Conservation (phyloP, 1,284 basidiomycete species). For the Ganoderma boninense region DNA sequence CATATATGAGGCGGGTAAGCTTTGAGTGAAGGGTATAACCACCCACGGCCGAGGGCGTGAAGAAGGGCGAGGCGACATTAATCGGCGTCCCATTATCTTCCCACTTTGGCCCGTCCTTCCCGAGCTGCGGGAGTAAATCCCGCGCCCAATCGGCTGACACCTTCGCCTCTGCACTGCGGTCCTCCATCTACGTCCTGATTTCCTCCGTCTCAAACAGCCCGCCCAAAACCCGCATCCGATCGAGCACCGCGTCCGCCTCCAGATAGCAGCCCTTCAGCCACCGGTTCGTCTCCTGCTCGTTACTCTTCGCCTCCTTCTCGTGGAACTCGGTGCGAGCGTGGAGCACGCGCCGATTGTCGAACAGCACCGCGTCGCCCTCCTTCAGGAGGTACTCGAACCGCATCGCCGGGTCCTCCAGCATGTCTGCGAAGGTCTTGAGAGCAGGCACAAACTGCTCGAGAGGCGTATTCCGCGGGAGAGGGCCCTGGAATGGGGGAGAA, state of each 20-base stretch:
- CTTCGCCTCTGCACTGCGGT: no score
- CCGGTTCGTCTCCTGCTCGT: conserved; percentile 62
- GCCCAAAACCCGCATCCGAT: conserved; percentile 54
- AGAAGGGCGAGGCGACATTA: no score
- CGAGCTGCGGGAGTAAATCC: no score
- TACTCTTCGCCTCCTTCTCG: conserved; percentile 34
- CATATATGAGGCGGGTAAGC: not conserved
- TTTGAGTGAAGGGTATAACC: not conserved
- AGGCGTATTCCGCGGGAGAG: conserved; percentile 59
- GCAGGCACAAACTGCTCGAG: conserved; percentile 71
- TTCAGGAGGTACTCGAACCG: conserved; percentile 74
- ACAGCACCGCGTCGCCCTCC: conserved; percentile 90
- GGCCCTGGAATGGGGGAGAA: conserved; percentile 95
- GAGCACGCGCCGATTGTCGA: conserved; percentile 93
- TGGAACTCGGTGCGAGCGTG: conserved; percentile 88
- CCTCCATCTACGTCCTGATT: no score
- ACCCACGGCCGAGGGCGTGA: no score
- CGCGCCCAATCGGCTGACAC: no score
- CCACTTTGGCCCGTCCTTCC: not conserved
- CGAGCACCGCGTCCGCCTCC: conserved; percentile 81
- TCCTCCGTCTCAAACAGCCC: conserved; percentile 9
- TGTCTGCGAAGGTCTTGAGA: conserved; percentile 66
- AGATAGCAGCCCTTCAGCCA: conserved; percentile 92
- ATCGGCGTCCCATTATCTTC: no score
- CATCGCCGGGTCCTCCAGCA: conserved; percentile 65